Evolutionary conservation across 345 rosid species (phyloP).

Genomic region (Draba incana): DNA sequence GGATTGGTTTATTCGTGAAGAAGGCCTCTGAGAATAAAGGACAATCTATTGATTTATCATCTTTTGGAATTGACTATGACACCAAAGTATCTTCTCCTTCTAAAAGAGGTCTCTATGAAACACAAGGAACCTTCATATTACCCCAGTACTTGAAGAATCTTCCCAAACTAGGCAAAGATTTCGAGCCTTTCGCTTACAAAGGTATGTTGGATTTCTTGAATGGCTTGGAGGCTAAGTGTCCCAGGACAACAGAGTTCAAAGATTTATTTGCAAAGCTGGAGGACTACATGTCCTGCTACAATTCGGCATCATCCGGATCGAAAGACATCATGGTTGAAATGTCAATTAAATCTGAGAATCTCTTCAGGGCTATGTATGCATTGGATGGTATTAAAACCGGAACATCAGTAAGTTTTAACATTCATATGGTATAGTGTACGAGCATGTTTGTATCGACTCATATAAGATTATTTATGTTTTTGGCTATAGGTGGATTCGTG

Average conservation of each 20-base stretch:
- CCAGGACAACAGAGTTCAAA: not conserved
- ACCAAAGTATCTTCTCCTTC: not conserved
- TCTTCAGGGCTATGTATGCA: slow-evolving; percentile 1
- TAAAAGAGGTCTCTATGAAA: slow-evolving; percentile 15
- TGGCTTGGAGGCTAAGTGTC: slow-evolving; percentile 6
- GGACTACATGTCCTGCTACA: slow-evolving; percentile 3
- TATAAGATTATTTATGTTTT: not conserved
- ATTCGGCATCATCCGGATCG: slow-evolving; percentile 2
- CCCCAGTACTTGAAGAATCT: slow-evolving; percentile 1
- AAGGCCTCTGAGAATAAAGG: slow-evolving; percentile 23
- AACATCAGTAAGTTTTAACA: slow-evolving; percentile 1
- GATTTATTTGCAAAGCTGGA: not conserved
- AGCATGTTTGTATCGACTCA: not conserved
- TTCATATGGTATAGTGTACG: not conserved
- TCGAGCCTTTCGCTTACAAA: slow-evolving; percentile 14
- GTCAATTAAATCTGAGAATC: not conserved
- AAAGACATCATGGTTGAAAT: not conserved
- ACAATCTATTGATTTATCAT: slow-evolving; percentile 24
- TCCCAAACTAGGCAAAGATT: slow-evolving; percentile 11
- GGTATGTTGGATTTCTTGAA: slow-evolving; percentile 1
- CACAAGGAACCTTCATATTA: slow-evolving; percentile 5
- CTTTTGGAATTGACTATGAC: slow-evolving; percentile 32
- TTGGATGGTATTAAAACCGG: slow-evolving; percentile 10
- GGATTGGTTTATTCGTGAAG: slow-evolving; percentile 12
- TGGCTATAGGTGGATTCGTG: slow-evolving; percentile 15